phyloP scores from a whole-genome alignment of 306 rosid species.

The Fagus crenata region DNA sequence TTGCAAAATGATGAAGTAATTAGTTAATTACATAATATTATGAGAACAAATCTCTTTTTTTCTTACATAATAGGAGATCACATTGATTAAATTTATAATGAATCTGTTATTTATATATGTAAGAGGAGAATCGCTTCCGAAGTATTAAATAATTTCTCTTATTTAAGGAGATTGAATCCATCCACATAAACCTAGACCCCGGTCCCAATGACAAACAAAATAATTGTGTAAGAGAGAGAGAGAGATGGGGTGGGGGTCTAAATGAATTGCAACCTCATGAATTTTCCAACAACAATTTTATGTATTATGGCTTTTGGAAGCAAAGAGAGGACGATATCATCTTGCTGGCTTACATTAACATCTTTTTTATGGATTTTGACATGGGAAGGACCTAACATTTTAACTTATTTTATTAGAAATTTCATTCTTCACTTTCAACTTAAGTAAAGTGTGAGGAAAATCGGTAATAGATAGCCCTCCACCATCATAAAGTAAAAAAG shows the following conservation, averaged over 20 bases:
- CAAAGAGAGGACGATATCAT: slow-evolving; percentile 11
- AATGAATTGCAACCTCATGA: slow-evolving; percentile 4
- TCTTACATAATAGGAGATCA: too few relatives aligned
- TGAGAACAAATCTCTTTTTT: too few relatives aligned
- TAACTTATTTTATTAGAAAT: slow-evolving; percentile 14
- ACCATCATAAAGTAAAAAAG: slow-evolving; percentile 3
- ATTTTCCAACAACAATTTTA: background rate
- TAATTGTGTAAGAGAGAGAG: background rate
- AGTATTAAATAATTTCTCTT: too few relatives aligned
- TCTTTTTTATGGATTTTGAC: slow-evolving; percentile 19
- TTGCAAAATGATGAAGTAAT: background rate
- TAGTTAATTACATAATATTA: too few relatives aligned
- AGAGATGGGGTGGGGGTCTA: background rate
- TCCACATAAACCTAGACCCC: too few relatives aligned
- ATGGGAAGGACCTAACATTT: slow-evolving; percentile 25
- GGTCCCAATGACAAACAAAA: background rate
- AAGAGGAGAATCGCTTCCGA: too few relatives aligned
- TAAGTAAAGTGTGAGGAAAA: slow-evolving; percentile 7
- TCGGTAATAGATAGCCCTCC: background rate
- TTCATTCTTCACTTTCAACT: slow-evolving; percentile 23
- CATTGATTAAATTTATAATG: too few relatives aligned
- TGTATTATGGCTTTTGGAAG: slow-evolving; percentile 10
- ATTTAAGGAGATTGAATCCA: too few relatives aligned
- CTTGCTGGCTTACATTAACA: slow-evolving; percentile 18
- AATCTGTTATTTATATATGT: too few relatives aligned